Evolutionary conservation across 495 filamentous ascomycete genomes (phyloP).

Genomic region (Lasiosphaeria ovina): DNA sequence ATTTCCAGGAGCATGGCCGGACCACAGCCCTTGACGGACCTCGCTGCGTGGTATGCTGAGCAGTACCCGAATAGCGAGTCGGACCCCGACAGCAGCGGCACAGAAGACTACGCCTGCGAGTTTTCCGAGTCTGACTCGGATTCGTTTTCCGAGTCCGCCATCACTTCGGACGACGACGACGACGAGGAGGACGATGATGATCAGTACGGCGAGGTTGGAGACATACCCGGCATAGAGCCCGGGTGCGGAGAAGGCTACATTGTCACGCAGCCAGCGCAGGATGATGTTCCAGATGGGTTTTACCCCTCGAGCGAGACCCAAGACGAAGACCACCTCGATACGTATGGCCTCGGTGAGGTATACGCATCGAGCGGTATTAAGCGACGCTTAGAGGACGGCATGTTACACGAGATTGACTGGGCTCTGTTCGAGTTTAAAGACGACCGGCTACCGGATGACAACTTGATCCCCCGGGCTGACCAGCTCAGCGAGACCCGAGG

Average conservation of each 20-base stretch:
- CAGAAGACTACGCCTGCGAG: constrained; percentile 44
- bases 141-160: constrained; percentile 41
- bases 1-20: constrained; percentile 28
- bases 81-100: constrained; percentile 36
- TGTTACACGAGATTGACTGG: constrained; percentile 95
- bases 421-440: constrained; percentile 80
- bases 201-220: constrained; percentile 61
- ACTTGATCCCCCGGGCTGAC: constrained; percentile 54
- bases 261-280: constrained; percentile 83
- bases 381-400: constrained; percentile 56
- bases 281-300: constrained; percentile 79
- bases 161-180: constrained; percentile 45
- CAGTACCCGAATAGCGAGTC: constrained; percentile 34
- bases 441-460: constrained; percentile 66
- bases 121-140: constrained; percentile 60
- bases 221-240: constrained; percentile 76
- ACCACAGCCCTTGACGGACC: constrained; percentile 17
- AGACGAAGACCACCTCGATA: constrained; percentile 65
- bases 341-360: constrained; percentile 74
- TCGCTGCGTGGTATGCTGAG: constrained; percentile 34
- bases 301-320: constrained; percentile 55
- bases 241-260: constrained; percentile 69
- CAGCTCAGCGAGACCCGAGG: constrained; percentile 37
- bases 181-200: constrained; percentile 42
- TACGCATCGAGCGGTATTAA: constrained; percentile 87